phyloP scores from a whole-genome alignment of 176 grass and related monocot genomes.

The Avena sativa region DNA sequence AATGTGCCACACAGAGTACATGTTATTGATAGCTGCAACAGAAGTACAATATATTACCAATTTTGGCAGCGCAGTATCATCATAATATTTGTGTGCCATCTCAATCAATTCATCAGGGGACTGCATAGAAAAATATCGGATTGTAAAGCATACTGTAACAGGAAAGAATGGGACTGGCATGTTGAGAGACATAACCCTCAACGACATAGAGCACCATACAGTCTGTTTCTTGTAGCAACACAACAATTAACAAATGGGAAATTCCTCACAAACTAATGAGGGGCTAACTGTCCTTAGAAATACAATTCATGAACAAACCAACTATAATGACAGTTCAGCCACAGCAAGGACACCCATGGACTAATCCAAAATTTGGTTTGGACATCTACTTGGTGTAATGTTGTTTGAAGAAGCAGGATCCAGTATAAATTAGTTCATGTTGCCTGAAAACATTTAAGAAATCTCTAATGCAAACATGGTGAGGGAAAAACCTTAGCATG shows the following conservation, averaged over 20 bases:
- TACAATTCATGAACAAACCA: conserved; percentile 29
- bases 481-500: conserved; percentile 78
- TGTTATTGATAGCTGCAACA: conserved; percentile 22
- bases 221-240: conserved; percentile 11
- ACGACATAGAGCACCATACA: conserved; percentile 17
- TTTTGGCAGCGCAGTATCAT: conserved; percentile 88
- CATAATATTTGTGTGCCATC: conserved; percentile 97
- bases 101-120: conserved; percentile 85
- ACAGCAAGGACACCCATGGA: conserved; percentile 6
- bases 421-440: conserved; percentile 21
- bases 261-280: conserved; percentile 29
- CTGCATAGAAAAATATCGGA: conserved; percentile 56
- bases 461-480: conserved; percentile 34
- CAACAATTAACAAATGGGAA: conserved; percentile 25
- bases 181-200: background rate
- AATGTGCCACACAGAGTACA: conserved; percentile 18
- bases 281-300: background rate
- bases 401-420: background rate
- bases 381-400: background rate
- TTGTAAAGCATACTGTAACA: conserved; percentile 31
- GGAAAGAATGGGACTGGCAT: conserved; percentile 23
- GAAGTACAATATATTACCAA: conserved; percentile 64
- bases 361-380: conserved; percentile 24
- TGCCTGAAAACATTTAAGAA: conserved; percentile 8
- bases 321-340: background rate